These are phyloP conservation scores for Rutstroemia sydowiana DNA, from an alignment of 2,329 filamentous ascomycete species.

Conservation along the genomic window DNA sequence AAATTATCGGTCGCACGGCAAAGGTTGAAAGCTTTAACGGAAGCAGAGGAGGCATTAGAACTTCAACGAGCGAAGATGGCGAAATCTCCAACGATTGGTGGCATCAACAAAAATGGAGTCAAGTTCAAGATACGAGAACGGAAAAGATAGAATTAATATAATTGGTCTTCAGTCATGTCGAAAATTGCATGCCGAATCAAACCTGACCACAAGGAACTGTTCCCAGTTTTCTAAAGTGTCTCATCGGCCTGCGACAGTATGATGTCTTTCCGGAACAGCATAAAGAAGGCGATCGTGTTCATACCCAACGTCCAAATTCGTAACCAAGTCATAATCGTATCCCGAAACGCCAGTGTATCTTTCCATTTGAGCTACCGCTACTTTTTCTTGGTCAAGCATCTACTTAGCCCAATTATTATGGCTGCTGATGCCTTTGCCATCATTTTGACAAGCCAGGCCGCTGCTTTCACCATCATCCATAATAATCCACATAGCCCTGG, in stretches of 20 bases:
- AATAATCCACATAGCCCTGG: constrained; percentile 44
- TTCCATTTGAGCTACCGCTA: constrained; percentile 14
- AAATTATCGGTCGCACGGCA: constrained; percentile 44
- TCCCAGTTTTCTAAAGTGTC: neutral
- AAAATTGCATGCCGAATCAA: constrained; percentile 21
- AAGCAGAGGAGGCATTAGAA: constrained; percentile 50
- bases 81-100: constrained; percentile 54
- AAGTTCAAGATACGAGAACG: constrained; percentile 56
- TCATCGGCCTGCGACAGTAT: constrained; percentile 11
- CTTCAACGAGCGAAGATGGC: constrained; percentile 56
- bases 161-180: constrained; percentile 23
- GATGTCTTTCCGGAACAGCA: neutral
- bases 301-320: constrained; percentile 4
- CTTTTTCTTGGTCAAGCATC: constrained; percentile 41
- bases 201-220: constrained; percentile 6
- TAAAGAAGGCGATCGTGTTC: constrained; percentile 3
- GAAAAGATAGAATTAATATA: constrained; percentile 39
- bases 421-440: constrained; percentile 45
- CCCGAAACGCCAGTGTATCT: constrained; percentile 12
- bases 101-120: constrained; percentile 51
- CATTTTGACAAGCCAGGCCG: constrained; percentile 51
- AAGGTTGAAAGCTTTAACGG: constrained; percentile 47
- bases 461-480: constrained; percentile 47
- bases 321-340: constrained; percentile 6
- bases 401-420: constrained; percentile 44